Evolutionary conservation across 495 filamentous ascomycete species (phyloP).

Genomic region (Xylaria grammica): DNA sequence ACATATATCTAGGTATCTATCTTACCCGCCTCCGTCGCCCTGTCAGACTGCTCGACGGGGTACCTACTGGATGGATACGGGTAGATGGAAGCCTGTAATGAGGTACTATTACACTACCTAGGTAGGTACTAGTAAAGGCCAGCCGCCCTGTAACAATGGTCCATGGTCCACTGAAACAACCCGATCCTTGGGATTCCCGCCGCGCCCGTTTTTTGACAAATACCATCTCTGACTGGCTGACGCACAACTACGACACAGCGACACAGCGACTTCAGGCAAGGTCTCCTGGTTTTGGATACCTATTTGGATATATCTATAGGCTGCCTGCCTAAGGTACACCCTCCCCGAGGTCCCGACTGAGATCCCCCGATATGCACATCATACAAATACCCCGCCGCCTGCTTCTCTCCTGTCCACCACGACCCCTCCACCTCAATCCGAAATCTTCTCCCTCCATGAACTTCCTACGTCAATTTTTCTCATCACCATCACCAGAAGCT

Average conservation of each 20-base stretch:
- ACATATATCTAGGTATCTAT: no score
- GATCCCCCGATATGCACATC: constrained; percentile 13
- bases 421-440: constrained; percentile 29
- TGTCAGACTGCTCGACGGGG: no score
- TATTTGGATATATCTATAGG: background rate
- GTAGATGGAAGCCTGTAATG: no score
- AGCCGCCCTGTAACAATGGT: background rate
- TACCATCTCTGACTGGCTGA: background rate
- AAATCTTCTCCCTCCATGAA: constrained; percentile 61
- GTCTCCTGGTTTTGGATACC: background rate
- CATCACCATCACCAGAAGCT: constrained; percentile 62
- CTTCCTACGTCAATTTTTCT: constrained; percentile 80
- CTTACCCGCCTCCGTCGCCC: no score
- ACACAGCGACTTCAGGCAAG: no score
- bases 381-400: constrained; percentile 26
- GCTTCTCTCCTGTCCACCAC: constrained; percentile 13
- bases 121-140: background rate
- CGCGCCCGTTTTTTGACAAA: no score
- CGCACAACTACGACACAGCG: background rate
- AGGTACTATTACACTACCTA: no score
- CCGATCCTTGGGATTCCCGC: background rate
- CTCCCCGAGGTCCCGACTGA: background rate
- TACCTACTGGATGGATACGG: no score
- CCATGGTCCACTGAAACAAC: background rate
- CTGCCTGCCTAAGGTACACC: background rate